Evolutionary conservation across 495 filamentous ascomycete species (phyloP).

Genomic region (Penicillium psychrofluorescens): DNA sequence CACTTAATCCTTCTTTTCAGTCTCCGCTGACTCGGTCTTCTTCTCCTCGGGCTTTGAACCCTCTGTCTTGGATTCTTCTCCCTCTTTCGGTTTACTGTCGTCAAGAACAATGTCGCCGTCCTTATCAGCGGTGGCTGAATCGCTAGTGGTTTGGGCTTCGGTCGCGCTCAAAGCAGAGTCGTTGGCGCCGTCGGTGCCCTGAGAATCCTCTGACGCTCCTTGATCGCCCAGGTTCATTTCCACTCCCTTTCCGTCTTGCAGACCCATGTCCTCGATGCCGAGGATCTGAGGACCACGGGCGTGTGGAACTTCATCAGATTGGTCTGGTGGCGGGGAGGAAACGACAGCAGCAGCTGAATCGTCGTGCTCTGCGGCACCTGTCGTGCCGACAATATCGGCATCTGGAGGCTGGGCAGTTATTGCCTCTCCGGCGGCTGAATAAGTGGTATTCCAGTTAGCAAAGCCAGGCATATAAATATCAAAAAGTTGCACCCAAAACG

Average conservation of each 20-base stretch:
- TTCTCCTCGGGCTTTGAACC: too few relatives aligned
- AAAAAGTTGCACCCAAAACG: not conserved
- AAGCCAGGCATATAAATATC: not conserved
- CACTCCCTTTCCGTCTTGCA: slow-evolving; percentile 54
- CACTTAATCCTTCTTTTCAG: not conserved
- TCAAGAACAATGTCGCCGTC: slow-evolving; percentile 39
- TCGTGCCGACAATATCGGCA: slow-evolving; percentile 1
- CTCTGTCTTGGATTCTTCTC: slow-evolving; percentile 2
- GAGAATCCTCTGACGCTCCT: not conserved
- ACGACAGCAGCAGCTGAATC: slow-evolving; percentile 7
- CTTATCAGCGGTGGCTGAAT: slow-evolving; percentile 16
- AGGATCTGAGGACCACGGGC: slow-evolving; percentile 75
- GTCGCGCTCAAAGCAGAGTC: slow-evolving; percentile 5
- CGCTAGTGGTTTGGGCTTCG: slow-evolving; percentile 3
- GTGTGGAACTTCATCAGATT: slow-evolving; percentile 59
- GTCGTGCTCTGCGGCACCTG: slow-evolving; percentile 24
- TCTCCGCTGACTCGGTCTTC: not conserved
- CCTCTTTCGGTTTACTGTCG: slow-evolving; percentile 18
- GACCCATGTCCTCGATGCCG: slow-evolving; percentile 79
- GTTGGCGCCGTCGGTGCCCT: slow-evolving; percentile 8
- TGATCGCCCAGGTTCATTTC: slow-evolving; percentile 29
- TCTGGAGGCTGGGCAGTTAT: slow-evolving; percentile 15
- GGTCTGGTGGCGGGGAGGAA: slow-evolving; percentile 18
- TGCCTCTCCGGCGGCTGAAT: slow-evolving; percentile 2
- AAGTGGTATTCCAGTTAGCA: slow-evolving; percentile 5